These are phyloP conservation scores for Solanum paucissectum DNA, from an alignment of 257 asterid species.

Conservation along the genomic window DNA sequence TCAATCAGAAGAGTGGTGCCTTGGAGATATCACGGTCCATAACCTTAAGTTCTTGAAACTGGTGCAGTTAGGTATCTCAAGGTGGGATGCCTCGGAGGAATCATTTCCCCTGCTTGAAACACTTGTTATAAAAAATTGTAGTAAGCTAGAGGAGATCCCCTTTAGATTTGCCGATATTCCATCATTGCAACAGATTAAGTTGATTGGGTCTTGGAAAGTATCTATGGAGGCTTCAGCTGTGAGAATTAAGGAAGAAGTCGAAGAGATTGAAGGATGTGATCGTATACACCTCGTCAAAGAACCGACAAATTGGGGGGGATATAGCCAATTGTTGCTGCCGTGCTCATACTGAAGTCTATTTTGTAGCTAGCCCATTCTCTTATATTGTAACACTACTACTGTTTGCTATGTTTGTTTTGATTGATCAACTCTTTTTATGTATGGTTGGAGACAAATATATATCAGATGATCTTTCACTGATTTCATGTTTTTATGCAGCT, in stretches of 20 bases:
- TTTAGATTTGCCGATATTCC: neutral
- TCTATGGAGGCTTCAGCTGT: neutral
- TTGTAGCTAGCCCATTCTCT: neutral
- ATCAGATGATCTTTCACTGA: no score
- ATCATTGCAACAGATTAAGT: neutral
- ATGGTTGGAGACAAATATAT: no score
- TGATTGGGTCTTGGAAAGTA: neutral
- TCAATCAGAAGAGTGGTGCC: neutral
- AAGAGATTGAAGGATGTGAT: neutral
- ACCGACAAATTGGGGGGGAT: no score
- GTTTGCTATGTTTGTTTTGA: no score
- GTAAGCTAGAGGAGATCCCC: rapidly evolving
- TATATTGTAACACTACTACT: neutral
- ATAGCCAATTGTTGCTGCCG: neutral
- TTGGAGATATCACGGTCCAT: neutral
- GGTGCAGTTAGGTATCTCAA: rapidly evolving
- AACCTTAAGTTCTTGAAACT: neutral
- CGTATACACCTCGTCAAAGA: neutral
- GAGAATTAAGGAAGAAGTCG: neutral
- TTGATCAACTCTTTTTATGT: no score
- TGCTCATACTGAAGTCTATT: neutral
- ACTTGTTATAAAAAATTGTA: neutral
- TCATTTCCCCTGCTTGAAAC: neutral
- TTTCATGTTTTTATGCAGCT: no score
- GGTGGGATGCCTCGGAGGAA: neutral